Evolutionary conservation across 768 basidiomycete species (phyloP).

Genomic region (Calocybe indica): DNA sequence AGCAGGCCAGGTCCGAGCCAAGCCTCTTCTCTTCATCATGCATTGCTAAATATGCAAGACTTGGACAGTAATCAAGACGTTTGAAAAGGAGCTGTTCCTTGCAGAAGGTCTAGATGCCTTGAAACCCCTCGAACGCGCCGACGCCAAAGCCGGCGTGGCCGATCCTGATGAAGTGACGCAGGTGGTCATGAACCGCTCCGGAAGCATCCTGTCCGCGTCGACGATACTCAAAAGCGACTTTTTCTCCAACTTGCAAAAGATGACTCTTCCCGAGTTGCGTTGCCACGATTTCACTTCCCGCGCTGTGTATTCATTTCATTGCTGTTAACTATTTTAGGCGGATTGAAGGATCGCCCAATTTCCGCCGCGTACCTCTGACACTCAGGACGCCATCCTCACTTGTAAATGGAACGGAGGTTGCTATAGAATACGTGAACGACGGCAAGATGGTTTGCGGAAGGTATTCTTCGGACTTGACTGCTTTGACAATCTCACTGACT

Average conservation of each 20-base stretch:
- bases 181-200: slow-evolving; percentile 79
- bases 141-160: slow-evolving; percentile 61
- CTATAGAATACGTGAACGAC: slow-evolving; percentile 27
- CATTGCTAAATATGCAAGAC: neutral
- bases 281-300: neutral
- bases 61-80: slow-evolving; percentile 81
- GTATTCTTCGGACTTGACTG: slow-evolving; percentile 25
- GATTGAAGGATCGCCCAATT: slow-evolving; percentile 93
- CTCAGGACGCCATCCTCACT: slow-evolving; percentile 27
- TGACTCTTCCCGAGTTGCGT: slow-evolving; percentile 87
- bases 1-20: slow-evolving; percentile 65
- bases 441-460: slow-evolving; percentile 76
- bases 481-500: neutral
- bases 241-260: slow-evolving; percentile 92
- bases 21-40: neutral
- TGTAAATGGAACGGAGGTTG: slow-evolving; percentile 21
- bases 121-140: slow-evolving; percentile 74
- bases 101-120: slow-evolving; percentile 74
- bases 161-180: slow-evolving; percentile 88
- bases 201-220: slow-evolving; percentile 82
- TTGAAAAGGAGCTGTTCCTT: slow-evolving; percentile 77
- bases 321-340: slow-evolving; percentile 40
- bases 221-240: slow-evolving; percentile 96
- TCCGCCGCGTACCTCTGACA: slow-evolving; percentile 73
- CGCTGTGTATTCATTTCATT: neutral